A percentile compares a stretch with the other conserved stretches of the same genome.
phyloP scores from a whole-genome alignment of 2,329 filamentous ascomycete genomes.

The Mollisiaceae sp. region DNA sequence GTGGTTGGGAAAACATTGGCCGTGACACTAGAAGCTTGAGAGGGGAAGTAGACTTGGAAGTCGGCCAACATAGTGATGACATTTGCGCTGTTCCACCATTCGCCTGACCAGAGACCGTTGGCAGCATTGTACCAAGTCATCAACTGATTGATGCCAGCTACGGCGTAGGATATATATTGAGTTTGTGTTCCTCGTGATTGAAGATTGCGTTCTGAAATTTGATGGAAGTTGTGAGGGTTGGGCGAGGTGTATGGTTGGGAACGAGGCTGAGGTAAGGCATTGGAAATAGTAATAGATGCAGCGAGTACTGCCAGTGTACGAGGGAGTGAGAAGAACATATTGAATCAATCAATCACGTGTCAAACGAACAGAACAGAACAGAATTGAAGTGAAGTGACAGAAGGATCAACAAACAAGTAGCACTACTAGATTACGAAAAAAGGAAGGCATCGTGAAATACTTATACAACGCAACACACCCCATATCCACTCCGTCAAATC shows the following conservation, averaged over 20 bases:
- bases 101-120: conserved; percentile 66
- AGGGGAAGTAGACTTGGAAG: conserved; percentile 42
- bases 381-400: neutral
- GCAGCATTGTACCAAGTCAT: conserved; percentile 64
- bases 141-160: conserved; percentile 50
- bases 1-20: conserved; percentile 35
- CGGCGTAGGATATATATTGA: conserved; percentile 35
- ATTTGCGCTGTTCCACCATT: conserved; percentile 78
- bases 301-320: conserved; percentile 17
- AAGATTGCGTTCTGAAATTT: conserved; percentile 12
- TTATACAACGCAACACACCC: conserved; percentile 4
- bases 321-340: conserved; percentile 19
- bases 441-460: conserved; percentile 15
- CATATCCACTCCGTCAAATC: neutral
- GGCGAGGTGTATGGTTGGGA: conserved; percentile 15
- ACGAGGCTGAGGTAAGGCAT: conserved; percentile 17
- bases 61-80: conserved; percentile 67
- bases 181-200: conserved; percentile 18
- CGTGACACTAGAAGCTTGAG: conserved; percentile 26
- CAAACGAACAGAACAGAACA: neutral
- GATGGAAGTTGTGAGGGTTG: conserved; percentile 14
- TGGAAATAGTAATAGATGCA: conserved; percentile 21
- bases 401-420: conserved; percentile 12
- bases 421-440: neutral
- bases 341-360: conserved; percentile 23